A percentile compares a stretch with the other conserved stretches of the same genome.
Conservation (phyloP, 1,284 basidiomycete genomes). For the Naganishia cerealis region DNA sequence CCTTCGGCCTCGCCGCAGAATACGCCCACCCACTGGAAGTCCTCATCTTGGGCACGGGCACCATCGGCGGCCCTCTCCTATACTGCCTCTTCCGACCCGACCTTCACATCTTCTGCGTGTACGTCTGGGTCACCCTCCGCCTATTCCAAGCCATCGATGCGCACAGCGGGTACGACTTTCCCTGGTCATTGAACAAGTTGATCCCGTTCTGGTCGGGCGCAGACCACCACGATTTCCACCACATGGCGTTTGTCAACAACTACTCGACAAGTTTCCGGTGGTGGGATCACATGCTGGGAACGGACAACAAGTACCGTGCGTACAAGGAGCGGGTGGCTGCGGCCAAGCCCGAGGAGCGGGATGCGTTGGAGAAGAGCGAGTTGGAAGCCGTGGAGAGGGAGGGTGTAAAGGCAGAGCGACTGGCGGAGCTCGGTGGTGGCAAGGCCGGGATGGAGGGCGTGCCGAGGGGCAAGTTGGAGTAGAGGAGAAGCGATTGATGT, state of each 20-base stretch:
- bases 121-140: slow-evolving; percentile 88
- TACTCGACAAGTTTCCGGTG: slow-evolving; percentile 88
- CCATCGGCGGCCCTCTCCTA: slow-evolving; percentile 80
- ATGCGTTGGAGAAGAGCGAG: slow-evolving; percentile 56
- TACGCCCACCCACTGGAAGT: slow-evolving; percentile 95
- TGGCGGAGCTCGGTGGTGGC: slow-evolving; percentile 53
- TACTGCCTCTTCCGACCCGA: slow-evolving; percentile 63
- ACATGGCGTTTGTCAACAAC: slow-evolving; percentile 68
- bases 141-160: slow-evolving; percentile 97
- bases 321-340: slow-evolving; percentile 66
- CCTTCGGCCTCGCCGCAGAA: slow-evolving; percentile 95
- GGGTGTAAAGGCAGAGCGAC: slow-evolving; percentile 69
- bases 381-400: slow-evolving; percentile 64
- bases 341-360: slow-evolving; percentile 58
- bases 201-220: slow-evolving; percentile 98
- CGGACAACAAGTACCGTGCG: slow-evolving; percentile 71
- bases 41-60: slow-evolving; percentile 80
- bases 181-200: slow-evolving; percentile 93
- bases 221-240: slow-evolving; percentile 96
- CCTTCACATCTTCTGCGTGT: slow-evolving; percentile 79
- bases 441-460: slow-evolving; percentile 41
- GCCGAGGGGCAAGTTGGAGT: slow-evolving; percentile 33
- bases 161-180: slow-evolving; percentile 96
- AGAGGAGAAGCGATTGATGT: slow-evolving; percentile 1
- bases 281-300: slow-evolving; percentile 83